Evolutionary conservation across 768 basidiomycete genomes (phyloP).

Genomic region (Gelatoporia subvermispora): DNA sequence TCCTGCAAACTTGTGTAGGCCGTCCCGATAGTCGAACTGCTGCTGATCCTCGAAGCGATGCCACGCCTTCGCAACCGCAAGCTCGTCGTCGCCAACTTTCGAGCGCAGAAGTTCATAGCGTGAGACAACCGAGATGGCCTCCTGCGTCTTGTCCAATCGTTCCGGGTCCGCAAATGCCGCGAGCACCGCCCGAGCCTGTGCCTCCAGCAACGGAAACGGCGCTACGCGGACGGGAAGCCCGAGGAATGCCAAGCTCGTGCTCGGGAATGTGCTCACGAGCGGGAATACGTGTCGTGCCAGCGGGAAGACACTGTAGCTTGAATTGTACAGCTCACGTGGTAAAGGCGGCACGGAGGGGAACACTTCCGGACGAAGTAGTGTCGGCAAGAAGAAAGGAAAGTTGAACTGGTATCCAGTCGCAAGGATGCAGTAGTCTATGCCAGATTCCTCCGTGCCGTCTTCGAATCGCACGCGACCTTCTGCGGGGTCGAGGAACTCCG

Average conservation of each 20-base stretch:
- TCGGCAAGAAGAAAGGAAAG: slow-evolving; percentile 55
- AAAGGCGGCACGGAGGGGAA: slow-evolving; percentile 46
- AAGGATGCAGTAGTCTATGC: slow-evolving; percentile 60
- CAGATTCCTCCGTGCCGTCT: slow-evolving; percentile 50
- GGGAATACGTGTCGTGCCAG: slow-evolving; percentile 71
- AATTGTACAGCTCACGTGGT: slow-evolving; percentile 53
- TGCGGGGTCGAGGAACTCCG: slow-evolving; percentile 32
- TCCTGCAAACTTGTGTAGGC: slow-evolving; percentile 40
- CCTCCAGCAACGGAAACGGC: slow-evolving; percentile 77
- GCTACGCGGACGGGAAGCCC: slow-evolving; percentile 54
- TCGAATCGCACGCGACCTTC: slow-evolving; percentile 50
- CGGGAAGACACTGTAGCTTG: slow-evolving; percentile 64
- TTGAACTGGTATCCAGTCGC: slow-evolving; percentile 72
- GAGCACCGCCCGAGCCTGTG: slow-evolving; percentile 63
- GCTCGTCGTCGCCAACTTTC: slow-evolving; percentile 26
- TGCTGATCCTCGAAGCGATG: slow-evolving; percentile 43
- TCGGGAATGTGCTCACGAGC: slow-evolving; percentile 39
- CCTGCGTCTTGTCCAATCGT: slow-evolving; percentile 43
- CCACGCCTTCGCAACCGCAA: slow-evolving; percentile 51
- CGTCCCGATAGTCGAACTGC: slow-evolving; percentile 68
- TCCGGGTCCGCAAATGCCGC: slow-evolving; percentile 49
- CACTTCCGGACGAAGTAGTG: slow-evolving; percentile 28
- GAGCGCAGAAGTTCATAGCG: slow-evolving; percentile 41
- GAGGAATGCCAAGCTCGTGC: slow-evolving; percentile 57
- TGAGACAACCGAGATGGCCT: slow-evolving; percentile 43